Percentiles rank a stretch among this genome's conserved stretches.
Conservation (phyloP, 805 yeast genomes). For the Torulaspora gathmanii region DNA sequence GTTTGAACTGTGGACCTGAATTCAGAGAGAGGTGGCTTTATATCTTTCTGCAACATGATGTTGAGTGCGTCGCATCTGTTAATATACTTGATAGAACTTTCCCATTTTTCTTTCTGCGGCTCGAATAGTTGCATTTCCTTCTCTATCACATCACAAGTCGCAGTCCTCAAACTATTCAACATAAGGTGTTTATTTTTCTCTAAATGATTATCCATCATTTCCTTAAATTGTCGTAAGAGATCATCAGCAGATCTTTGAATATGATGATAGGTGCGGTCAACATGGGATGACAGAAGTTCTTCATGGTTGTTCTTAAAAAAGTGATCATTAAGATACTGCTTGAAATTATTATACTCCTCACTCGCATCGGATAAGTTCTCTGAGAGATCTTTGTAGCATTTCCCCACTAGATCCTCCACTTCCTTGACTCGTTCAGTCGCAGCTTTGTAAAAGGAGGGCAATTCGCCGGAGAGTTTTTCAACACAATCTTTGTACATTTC, state of each 20-base stretch:
- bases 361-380: conserved; percentile 31
- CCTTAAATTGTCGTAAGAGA: conserved; percentile 20
- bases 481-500: conserved; percentile 25
- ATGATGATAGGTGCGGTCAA: conserved; percentile 24
- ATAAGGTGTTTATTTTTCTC: conserved; percentile 25
- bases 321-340: conserved; percentile 29
- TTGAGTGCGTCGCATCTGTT: conserved; percentile 34
- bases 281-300: conserved; percentile 24
- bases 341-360: conserved; percentile 33
- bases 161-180: conserved; percentile 25
- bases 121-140: conserved; percentile 30
- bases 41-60: conserved; percentile 21
- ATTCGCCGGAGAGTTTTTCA: conserved; percentile 21
- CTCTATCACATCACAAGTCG: conserved; percentile 29
- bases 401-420: conserved; percentile 17
- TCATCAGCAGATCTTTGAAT: conserved; percentile 24
- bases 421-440: conserved; percentile 19
- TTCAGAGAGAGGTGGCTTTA: conserved; percentile 16
- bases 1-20: conserved; percentile 21
- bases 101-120: conserved; percentile 32
- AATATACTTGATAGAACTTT: conserved; percentile 30
- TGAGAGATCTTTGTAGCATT: conserved; percentile 22
- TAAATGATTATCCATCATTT: conserved; percentile 24
- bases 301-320: conserved; percentile 31
- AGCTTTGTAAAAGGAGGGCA: conserved; percentile 22